These are phyloP conservation scores for Panaeolus cyanescens DNA, from an alignment of 768 basidiomycete species.

Conservation along the genomic window DNA sequence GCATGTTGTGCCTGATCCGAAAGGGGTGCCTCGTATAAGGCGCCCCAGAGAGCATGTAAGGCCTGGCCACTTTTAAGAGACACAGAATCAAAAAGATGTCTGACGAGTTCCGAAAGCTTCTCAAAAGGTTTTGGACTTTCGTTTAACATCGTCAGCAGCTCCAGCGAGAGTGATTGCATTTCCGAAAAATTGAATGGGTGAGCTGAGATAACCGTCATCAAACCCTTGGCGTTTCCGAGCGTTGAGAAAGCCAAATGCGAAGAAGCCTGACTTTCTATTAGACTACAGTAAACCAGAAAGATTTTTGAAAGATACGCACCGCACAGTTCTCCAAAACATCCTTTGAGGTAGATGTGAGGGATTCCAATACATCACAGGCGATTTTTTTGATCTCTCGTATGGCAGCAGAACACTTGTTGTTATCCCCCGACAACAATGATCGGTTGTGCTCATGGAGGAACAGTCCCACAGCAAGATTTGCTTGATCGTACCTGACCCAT, in stretches of 20 bases:
- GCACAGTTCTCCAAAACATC: background rate
- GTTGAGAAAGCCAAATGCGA: background rate
- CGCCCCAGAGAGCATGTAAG: background rate
- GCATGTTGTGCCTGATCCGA: background rate
- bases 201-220: background rate
- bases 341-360: background rate
- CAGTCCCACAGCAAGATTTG: constrained; percentile 43
- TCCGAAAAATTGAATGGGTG: background rate
- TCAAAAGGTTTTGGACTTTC: background rate
- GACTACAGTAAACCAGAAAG: background rate
- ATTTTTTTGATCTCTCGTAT: background rate
- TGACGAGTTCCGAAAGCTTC: background rate
- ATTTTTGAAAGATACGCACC: background rate
- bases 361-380: background rate
- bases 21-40: background rate
- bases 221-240: background rate
- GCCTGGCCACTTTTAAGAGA: background rate
- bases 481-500: constrained; percentile 37
- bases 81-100: background rate
- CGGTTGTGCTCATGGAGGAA: constrained; percentile 36
- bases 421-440: background rate
- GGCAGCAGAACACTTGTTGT: background rate
- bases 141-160: background rate
- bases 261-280: background rate
- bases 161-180: background rate